These are phyloP conservation scores for Eurotiales sp. DNA, from an alignment of 2,329 filamentous ascomycete species.

Conservation along the genomic window DNA sequence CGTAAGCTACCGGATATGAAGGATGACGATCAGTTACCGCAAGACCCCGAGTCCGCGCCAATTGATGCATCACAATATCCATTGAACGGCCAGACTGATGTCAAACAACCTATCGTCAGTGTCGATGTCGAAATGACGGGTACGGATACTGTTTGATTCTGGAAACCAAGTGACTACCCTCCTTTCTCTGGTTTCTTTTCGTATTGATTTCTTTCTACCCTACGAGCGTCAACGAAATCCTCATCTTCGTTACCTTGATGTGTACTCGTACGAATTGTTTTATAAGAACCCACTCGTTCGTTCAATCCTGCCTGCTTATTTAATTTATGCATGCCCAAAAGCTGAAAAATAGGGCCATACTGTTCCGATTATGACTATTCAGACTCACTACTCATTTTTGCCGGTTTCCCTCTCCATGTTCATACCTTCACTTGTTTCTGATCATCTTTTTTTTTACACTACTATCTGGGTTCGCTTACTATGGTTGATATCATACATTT, in stretches of 20 bases:
- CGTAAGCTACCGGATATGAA: slow-evolving; percentile 37
- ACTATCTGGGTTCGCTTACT: neutral
- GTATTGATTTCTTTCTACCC: too few relatives aligned
- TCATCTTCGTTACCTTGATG: neutral
- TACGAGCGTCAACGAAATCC: too few relatives aligned
- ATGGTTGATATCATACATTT: neutral
- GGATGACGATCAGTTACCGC: slow-evolving; percentile 18
- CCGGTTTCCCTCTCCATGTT: neutral
- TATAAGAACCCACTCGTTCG: too few relatives aligned
- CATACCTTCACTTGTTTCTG: neutral
- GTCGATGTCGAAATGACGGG: slow-evolving; percentile 14
- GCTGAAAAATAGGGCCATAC: too few relatives aligned
- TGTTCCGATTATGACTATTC: too few relatives aligned
- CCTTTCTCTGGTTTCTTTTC: neutral
- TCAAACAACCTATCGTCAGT: slow-evolving; percentile 12
- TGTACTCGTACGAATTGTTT: too few relatives aligned
- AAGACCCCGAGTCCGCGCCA: slow-evolving; percentile 26
- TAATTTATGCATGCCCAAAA: too few relatives aligned
- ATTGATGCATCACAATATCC: neutral
- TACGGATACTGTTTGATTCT: slow-evolving; percentile 7
- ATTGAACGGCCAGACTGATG: slow-evolving; percentile 2
- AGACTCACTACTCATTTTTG: neutral
- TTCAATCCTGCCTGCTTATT: too few relatives aligned
- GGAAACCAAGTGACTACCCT: neutral
- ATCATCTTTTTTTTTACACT: neutral